These are phyloP conservation scores for Nidularia pulvinata DNA, from an alignment of 768 basidiomycete species.

Conservation along the genomic window DNA sequence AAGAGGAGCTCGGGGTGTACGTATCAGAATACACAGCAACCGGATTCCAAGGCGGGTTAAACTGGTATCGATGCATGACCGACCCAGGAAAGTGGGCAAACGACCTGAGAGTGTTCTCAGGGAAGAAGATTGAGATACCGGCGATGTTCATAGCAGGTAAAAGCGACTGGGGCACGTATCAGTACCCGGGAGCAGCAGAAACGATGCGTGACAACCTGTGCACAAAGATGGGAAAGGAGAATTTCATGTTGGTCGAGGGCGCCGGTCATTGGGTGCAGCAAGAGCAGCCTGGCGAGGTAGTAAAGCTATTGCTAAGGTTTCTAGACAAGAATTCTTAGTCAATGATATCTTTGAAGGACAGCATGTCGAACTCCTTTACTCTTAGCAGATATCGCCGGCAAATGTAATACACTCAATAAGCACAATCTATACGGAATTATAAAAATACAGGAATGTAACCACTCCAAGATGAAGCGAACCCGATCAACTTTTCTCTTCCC, in stretches of 20 bases:
- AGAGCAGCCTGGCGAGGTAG: slow-evolving; percentile 43
- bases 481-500: slow-evolving; percentile 65
- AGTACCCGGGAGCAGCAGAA: slow-evolving; percentile 45
- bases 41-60: slow-evolving; percentile 66
- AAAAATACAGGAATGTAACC: background rate
- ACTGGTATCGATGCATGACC: slow-evolving; percentile 47
- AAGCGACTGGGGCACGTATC: slow-evolving; percentile 64
- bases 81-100: slow-evolving; percentile 27
- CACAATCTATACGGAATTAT: background rate
- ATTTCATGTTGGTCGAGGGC: slow-evolving; percentile 49
- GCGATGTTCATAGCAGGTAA: slow-evolving; percentile 57
- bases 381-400: background rate
- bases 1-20: slow-evolving; percentile 48
- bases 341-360: background rate
- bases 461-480: slow-evolving; percentile 18
- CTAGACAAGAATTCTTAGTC: slow-evolving; percentile 10
- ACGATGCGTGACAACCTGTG: slow-evolving; percentile 38
- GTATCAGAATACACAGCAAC: slow-evolving; percentile 45
- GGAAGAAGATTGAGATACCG: slow-evolving; percentile 45
- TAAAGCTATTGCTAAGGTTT: slow-evolving; percentile 38
- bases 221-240: slow-evolving; percentile 33
- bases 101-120: slow-evolving; percentile 43
- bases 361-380: background rate
- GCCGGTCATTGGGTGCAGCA: slow-evolving; percentile 72
- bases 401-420: background rate